A percentile compares a stretch with the other conserved stretches of the same genome.
Conservation (phyloP, 768 basidiomycete genomes). For the Serpula lacrymans region DNA sequence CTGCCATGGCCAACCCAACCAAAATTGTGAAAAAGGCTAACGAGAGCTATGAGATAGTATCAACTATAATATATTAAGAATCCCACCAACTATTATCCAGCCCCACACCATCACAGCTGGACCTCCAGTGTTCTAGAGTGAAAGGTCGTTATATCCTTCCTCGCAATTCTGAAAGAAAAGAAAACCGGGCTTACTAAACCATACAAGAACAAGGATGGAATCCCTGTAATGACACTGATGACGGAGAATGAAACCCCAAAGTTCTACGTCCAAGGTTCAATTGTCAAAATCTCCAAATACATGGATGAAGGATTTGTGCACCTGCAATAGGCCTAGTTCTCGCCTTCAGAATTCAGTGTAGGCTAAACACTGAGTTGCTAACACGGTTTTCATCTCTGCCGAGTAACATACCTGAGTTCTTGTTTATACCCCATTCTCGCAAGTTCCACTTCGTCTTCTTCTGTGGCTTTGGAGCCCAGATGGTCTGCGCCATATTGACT, state of each 20-base stretch:
- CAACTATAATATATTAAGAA: constrained; percentile 1
- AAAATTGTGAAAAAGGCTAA: constrained; percentile 64
- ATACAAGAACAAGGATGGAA: constrained; percentile 66
- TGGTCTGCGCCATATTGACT: no score
- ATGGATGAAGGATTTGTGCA: constrained; percentile 21
- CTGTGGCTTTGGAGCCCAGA: constrained; percentile 11
- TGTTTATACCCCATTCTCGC: constrained; percentile 74
- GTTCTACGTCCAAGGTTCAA: constrained; percentile 39
- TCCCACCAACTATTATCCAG: constrained; percentile 60
- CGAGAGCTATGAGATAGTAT: constrained; percentile 3
- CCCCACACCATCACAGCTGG: constrained; percentile 79
- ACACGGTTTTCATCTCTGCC: neutral
- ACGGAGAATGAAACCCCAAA: constrained; percentile 76
- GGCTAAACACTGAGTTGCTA: neutral
- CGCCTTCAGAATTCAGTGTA: constrained; percentile 36
- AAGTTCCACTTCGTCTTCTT: constrained; percentile 57
- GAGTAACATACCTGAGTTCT: constrained; percentile 53
- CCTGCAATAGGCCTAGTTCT: constrained; percentile 61
- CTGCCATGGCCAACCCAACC: constrained; percentile 75
- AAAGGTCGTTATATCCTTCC: neutral
- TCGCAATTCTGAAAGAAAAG: neutral
- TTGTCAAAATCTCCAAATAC: constrained; percentile 3
- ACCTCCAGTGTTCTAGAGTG: constrained; percentile 64
- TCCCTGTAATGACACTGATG: constrained; percentile 71
- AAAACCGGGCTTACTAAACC: constrained; percentile 45